Conservation (phyloP, 768 basidiomycete species). For the Xerocomellus intermedius region DNA sequence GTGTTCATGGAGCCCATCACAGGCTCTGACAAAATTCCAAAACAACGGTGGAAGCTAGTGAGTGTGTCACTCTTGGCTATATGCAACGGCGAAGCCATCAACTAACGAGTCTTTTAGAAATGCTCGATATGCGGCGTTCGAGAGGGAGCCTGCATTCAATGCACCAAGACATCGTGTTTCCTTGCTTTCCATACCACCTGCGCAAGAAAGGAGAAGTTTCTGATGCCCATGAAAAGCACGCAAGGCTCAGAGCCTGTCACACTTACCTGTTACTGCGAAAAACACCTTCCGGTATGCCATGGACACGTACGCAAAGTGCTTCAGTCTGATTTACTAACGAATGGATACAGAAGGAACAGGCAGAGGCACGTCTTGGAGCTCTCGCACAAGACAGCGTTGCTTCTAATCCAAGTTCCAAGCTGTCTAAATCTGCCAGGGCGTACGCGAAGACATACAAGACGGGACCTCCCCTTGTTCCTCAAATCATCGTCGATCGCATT, state of each 20-base stretch:
- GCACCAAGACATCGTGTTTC: slow-evolving; percentile 86
- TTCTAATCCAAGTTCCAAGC: slow-evolving; percentile 40
- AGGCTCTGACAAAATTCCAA: slow-evolving; percentile 82
- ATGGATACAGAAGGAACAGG: slow-evolving; percentile 59
- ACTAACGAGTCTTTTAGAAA: slow-evolving; percentile 37
- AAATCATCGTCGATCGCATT: slow-evolving; percentile 78
- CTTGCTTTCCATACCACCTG: slow-evolving; percentile 95
- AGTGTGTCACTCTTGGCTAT: slow-evolving; percentile 29
- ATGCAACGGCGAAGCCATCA: neutral
- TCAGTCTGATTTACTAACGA: neutral
- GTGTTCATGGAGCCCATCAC: slow-evolving; percentile 99
- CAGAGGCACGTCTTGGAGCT: slow-evolving; percentile 55
- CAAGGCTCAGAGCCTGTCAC: slow-evolving; percentile 71
- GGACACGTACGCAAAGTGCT: neutral
- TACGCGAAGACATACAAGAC: slow-evolving; percentile 91
- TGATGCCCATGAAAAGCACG: slow-evolving; percentile 84
- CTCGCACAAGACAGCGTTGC: slow-evolving; percentile 46
- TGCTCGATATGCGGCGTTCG: slow-evolving; percentile 61
- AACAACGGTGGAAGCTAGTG: slow-evolving; percentile 92
- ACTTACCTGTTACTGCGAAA: slow-evolving; percentile 83
- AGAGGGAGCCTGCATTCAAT: slow-evolving; percentile 93
- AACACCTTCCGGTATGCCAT: slow-evolving; percentile 88
- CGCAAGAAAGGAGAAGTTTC: slow-evolving; percentile 78
- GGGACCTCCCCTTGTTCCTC: slow-evolving; percentile 89
- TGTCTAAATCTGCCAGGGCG: slow-evolving; percentile 81